Conservation (phyloP, 2,329 filamentous ascomycete genomes). For the Talaromyces amestolkiae region DNA sequence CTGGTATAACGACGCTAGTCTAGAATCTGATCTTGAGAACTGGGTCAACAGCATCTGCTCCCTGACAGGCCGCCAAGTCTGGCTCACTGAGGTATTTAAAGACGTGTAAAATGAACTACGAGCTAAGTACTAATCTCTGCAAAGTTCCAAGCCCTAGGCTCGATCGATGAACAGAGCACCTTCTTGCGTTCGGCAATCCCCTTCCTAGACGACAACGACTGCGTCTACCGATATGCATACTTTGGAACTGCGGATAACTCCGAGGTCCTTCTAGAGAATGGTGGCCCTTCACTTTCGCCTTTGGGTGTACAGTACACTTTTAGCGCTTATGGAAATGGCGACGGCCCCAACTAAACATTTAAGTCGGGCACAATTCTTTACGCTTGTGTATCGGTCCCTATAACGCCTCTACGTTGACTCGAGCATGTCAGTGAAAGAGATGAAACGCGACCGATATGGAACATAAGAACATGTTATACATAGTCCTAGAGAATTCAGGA, state of each 20-base stretch:
- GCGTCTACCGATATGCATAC: conserved; percentile 45
- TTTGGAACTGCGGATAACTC: conserved; percentile 34
- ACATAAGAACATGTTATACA: neutral
- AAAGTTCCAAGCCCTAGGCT: conserved; percentile 39
- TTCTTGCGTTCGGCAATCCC: conserved; percentile 41
- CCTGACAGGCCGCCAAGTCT: conserved; percentile 39
- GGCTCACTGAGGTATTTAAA: conserved; percentile 37
- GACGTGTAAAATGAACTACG: neutral
- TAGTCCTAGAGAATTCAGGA: neutral
- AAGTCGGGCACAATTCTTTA: neutral
- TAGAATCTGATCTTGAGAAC: conserved; percentile 20
- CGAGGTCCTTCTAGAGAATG: conserved; percentile 7
- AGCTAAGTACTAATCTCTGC: neutral
- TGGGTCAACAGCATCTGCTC: conserved; percentile 34
- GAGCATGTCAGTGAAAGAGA: neutral
- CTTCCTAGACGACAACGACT: conserved; percentile 39
- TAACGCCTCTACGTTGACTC: neutral
- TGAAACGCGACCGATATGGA: neutral
- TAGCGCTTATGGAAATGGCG: conserved; percentile 13
- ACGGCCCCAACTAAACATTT: conserved; percentile 2
- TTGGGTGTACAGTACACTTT: conserved; percentile 16
- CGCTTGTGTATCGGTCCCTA: neutral
- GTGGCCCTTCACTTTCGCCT: conserved; percentile 14
- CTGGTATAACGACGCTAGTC: conserved; percentile 41
- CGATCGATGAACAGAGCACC: conserved; percentile 25